Evolutionary conservation across 169 alveolate species (phyloP).

Genomic region (Plasmodium ovale): DNA sequence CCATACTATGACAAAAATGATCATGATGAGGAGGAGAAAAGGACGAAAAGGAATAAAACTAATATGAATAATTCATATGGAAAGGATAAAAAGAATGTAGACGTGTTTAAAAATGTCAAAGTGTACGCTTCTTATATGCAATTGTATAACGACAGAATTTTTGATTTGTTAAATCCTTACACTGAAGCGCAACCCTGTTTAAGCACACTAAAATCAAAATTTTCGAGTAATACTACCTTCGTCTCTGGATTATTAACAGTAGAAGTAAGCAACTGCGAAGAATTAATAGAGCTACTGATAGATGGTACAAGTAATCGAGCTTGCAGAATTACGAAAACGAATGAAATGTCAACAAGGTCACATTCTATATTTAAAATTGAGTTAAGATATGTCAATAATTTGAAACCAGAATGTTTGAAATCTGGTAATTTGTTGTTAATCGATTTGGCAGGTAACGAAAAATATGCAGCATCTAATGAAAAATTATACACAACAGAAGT

Average conservation of each 20-base stretch:
- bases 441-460: conserved; percentile 80
- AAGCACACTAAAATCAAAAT: conserved; percentile 59
- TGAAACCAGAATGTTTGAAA: conserved; percentile 33
- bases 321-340: conserved; percentile 86
- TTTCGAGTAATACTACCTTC: conserved; percentile 15
- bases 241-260: conserved; percentile 80
- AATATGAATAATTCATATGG: neutral
- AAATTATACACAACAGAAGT: conserved; percentile 81
- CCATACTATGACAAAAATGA: neutral
- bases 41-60: neutral
- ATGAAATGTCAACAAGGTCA: conserved; percentile 87
- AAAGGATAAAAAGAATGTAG: conserved; percentile 8
- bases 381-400: conserved; percentile 37
- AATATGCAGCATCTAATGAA: conserved; percentile 79
- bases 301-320: conserved; percentile 86
- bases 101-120: conserved; percentile 54
- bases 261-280: conserved; percentile 79
- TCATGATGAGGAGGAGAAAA: neutral
- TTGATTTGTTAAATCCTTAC: conserved; percentile 79
- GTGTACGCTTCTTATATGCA: conserved; percentile 84
- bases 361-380: conserved; percentile 88
- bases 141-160: conserved; percentile 82
- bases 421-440: conserved; percentile 59
- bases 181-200: conserved; percentile 65
- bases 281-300: conserved; percentile 82